Evolutionary conservation across 2,329 filamentous ascomycete species (phyloP).

Genomic region (Westerdykella sp.): DNA sequence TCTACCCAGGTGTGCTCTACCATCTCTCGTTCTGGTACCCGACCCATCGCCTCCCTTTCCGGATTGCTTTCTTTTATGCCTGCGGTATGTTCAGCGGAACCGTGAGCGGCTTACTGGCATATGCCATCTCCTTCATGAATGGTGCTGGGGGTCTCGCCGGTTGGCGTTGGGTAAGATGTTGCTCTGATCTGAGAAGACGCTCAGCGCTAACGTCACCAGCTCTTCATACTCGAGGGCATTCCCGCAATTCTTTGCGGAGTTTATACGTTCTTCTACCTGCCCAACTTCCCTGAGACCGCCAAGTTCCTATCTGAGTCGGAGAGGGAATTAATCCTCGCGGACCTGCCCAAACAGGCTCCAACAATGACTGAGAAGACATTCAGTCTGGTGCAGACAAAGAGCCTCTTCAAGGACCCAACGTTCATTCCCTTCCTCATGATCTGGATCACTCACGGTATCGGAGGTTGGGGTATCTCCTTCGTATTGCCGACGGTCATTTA

Average conservation of each 20-base stretch:
- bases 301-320: conserved; percentile 14
- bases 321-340: conserved; percentile 11
- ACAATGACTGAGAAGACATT: conserved; percentile 20
- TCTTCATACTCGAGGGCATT: conserved; percentile 20
- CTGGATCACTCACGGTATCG: conserved; percentile 20
- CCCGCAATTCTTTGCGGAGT: conserved; percentile 12
- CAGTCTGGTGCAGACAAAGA: conserved; percentile 11
- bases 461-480: conserved; percentile 20
- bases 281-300: conserved; percentile 16
- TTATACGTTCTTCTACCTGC: conserved; percentile 16
- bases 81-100: conserved; percentile 51
- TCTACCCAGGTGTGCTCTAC: conserved; percentile 38
- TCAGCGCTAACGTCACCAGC: conserved; percentile 5
- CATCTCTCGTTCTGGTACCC: conserved; percentile 57
- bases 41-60: conserved; percentile 48
- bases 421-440: conserved; percentile 21
- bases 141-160: conserved; percentile 39
- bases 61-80: conserved; percentile 53
- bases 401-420: conserved; percentile 13
- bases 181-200: too few relatives aligned
- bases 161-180: conserved; percentile 24
- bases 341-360: conserved; percentile 17
- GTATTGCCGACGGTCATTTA: conserved; percentile 19
- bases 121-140: conserved; percentile 55
- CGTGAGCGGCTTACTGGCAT: conserved; percentile 53